Conservation (phyloP, 805 yeast species). For the Ogataea dorogensis region DNA sequence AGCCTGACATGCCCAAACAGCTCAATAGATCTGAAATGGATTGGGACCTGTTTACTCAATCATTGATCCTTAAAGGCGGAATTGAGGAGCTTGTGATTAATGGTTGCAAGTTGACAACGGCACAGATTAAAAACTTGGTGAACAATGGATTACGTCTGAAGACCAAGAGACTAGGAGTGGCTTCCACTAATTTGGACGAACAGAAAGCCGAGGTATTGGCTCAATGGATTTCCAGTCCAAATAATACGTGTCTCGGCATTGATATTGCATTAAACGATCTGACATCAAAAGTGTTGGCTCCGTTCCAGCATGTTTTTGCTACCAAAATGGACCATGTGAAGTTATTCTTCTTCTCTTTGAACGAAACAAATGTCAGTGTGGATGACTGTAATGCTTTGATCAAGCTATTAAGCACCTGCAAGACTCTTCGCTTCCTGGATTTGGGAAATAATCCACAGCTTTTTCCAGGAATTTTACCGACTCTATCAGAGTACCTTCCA, state of each 20-base stretch:
- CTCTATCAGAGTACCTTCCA: conserved; percentile 45
- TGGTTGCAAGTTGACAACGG: conserved; percentile 50
- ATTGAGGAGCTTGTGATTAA: conserved; percentile 57
- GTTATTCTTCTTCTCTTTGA: conserved; percentile 50
- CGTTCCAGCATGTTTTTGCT: conserved; percentile 43
- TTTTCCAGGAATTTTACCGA: conserved; percentile 50
- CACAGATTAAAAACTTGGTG: conserved; percentile 41
- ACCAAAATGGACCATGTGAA: conserved; percentile 27
- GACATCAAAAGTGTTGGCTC: conserved; percentile 44
- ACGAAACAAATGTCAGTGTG: conserved; percentile 45
- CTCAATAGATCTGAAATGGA: conserved; percentile 47
- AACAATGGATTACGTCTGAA: conserved; percentile 39
- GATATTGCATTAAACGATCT: conserved; percentile 57
- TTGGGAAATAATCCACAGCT: conserved; percentile 51
- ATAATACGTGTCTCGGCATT: conserved; percentile 50
- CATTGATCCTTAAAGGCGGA: conserved; percentile 47
- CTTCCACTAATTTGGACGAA: conserved; percentile 46
- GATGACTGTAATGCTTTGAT: conserved; percentile 41
- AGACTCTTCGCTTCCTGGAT: conserved; percentile 48
- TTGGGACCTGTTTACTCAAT: conserved; percentile 48
- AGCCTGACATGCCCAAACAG: conserved; percentile 41
- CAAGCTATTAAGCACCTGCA: conserved; percentile 37
- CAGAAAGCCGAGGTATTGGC: conserved; percentile 43
- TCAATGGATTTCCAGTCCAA: conserved; percentile 45
- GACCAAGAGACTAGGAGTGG: conserved; percentile 54